Evolutionary conservation across 2,329 filamentous ascomycete genomes (phyloP).

Genomic region (Pestalotiopsis sp.): DNA sequence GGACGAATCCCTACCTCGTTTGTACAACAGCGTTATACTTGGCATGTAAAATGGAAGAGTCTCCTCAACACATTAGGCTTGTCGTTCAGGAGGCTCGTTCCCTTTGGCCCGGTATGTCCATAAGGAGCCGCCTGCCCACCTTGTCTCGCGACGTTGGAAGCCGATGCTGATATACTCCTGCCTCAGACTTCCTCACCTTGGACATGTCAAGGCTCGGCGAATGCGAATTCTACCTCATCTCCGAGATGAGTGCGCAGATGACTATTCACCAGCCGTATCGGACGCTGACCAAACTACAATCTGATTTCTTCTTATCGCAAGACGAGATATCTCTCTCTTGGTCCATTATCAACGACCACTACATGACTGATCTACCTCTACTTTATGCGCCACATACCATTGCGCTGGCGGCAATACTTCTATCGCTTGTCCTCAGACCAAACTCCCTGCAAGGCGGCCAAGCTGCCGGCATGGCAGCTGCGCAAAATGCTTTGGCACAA

Average conservation of each 20-base stretch:
- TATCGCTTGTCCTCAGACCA: constrained; percentile 82
- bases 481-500: constrained; percentile 51
- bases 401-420: constrained; percentile 82
- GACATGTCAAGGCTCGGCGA: constrained; percentile 88
- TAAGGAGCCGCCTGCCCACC: not conserved
- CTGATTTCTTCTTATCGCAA: constrained; percentile 70
- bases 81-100: constrained; percentile 85
- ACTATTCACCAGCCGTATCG: constrained; percentile 92
- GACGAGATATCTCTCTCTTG: constrained; percentile 81
- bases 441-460: constrained; percentile 30
- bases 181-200: constrained; percentile 66
- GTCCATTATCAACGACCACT: constrained; percentile 89
- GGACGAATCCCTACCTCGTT: constrained; percentile 91
- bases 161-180: not conserved
- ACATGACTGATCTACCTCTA: constrained; percentile 87
- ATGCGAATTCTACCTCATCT: constrained; percentile 91
- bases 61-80: constrained; percentile 91
- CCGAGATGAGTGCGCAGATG: constrained; percentile 86
- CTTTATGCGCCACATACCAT: constrained; percentile 85
- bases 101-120: constrained; percentile 71
- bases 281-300: constrained; percentile 72
- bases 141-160: not conserved
- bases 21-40: constrained; percentile 93
- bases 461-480: constrained; percentile 50
- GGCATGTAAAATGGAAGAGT: constrained; percentile 98